Base-by-base conservation (phyloP, 805 yeast species). In the Maudiozyma serrabonitensis region DNA sequence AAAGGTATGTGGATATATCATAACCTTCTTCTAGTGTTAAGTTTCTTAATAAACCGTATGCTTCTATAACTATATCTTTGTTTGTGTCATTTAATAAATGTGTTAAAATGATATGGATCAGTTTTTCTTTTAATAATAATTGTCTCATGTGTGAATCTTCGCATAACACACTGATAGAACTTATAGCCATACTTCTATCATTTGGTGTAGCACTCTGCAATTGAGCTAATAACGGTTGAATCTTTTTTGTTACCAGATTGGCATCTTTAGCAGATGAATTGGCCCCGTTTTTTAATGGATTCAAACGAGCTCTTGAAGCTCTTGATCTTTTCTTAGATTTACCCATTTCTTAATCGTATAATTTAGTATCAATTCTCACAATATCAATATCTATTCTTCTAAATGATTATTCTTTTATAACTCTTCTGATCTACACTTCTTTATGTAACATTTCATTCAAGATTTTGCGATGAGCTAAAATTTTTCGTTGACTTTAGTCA, bases 1-100 rank as follows among this genome's bases (percentile, higher is more conserved):
- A 84, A 48, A 86, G 64, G 63, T 78, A 79, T 19, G 79, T 76
- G 26, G 88, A 80, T 37, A 87, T 76, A 54, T 87, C 95, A 57
- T 87, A 82, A 19, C 96, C 97, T 67, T 89, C 95, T 60, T 87
- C 95, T 47, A 87, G 73, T 2, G 84, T 82, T 49, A 91, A 61
- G 61, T 85, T 88, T 62, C 96, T 76, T 54, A 93, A 69, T 23
- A 91, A 70, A 1, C 96, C 97, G 57, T 80, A 82, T 1, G 91
- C 74, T 58, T 85, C 95, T 19, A 85, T 84, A 18, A 86, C 83
- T 43, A 87, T 79, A 56, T 88, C 96, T 49, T 81, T 82, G 54
- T 82, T 75, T 19, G 74, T 61, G 61, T 87, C 95, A 43, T 76
- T 78, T 21, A 90, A 65, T 31, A 82, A 72, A 51, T 81, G 80